phyloP scores from a whole-genome alignment of 2,329 filamentous ascomycete genomes.

The Elsinoe arachidis region DNA sequence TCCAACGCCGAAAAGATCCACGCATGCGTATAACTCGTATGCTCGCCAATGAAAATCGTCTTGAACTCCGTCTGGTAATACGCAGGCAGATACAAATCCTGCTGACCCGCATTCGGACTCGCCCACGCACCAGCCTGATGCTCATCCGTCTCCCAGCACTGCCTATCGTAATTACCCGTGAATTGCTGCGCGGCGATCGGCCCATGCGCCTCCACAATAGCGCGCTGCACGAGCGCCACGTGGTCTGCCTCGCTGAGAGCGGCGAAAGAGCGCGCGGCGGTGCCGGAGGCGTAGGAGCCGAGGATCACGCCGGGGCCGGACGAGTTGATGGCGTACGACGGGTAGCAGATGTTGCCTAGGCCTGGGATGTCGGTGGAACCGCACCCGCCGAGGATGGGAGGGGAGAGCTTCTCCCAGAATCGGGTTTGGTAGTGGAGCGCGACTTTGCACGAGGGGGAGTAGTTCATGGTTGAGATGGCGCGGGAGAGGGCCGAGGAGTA shows the following conservation, averaged over 20 bases:
- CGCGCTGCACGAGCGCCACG: conserved; percentile 53
- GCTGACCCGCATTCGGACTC: conserved; percentile 49
- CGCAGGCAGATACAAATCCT: conserved; percentile 61
- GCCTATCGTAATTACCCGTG: conserved; percentile 55
- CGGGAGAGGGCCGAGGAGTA: conserved; percentile 43
- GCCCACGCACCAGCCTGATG: conserved; percentile 57
- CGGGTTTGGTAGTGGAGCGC: conserved; percentile 60
- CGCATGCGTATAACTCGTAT: conserved; percentile 54
- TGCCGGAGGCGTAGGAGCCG: conserved; percentile 48
- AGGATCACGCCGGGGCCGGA: conserved; percentile 55
- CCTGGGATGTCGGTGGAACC: conserved; percentile 52
- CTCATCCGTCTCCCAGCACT: conserved; percentile 57
- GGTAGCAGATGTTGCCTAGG: conserved; percentile 57
- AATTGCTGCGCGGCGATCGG: conserved; percentile 51
- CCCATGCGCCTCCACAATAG: conserved; percentile 61
- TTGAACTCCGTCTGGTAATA: conserved; percentile 63
- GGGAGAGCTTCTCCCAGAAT: conserved; percentile 47
- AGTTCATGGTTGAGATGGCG: conserved; percentile 43
- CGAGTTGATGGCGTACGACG: conserved; percentile 56
- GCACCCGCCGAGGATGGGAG: conserved; percentile 57
- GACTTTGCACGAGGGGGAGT: conserved; percentile 47
- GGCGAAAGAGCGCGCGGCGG: conserved; percentile 37
- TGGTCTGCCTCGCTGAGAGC: conserved; percentile 51
- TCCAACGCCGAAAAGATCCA: conserved; percentile 63
- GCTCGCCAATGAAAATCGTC: conserved; percentile 51